Percentiles rank a stretch among this genome's conserved stretches.
phyloP scores from a whole-genome alignment of 1,284 basidiomycete species.

The Cronartium quercuum region DNA sequence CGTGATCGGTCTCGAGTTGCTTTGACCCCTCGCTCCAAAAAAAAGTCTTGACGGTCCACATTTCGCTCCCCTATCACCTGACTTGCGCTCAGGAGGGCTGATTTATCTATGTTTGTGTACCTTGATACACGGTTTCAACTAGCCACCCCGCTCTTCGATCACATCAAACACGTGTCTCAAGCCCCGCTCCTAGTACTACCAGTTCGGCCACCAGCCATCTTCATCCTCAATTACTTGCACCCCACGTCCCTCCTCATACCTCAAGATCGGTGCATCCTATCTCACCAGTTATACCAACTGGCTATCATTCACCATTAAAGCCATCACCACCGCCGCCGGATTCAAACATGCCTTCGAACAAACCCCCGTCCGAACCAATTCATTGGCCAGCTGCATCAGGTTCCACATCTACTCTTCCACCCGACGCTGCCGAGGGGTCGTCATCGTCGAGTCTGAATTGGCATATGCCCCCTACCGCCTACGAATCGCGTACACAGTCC shows the following conservation, averaged over 20 bases:
- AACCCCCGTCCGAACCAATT: not conserved
- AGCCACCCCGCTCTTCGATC: not conserved
- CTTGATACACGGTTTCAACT: not conserved
- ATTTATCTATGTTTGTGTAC: not conserved
- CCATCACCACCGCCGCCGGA: not conserved
- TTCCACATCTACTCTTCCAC: not conserved
- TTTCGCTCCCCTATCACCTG: not conserved
- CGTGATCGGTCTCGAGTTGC: too few species aligned
- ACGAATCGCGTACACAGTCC: not conserved
- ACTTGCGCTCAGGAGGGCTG: not conserved
- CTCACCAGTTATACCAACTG: not conserved
- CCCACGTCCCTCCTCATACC: too few species aligned
- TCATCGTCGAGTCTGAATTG: not conserved
- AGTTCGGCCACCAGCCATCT: not conserved
- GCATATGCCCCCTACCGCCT: not conserved
- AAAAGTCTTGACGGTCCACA: not conserved
- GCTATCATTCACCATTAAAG: not conserved
- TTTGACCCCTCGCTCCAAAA: not conserved
- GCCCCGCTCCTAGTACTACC: not conserved
- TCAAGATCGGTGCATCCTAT: too few species aligned
- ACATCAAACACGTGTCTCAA: not conserved
- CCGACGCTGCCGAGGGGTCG: not conserved
- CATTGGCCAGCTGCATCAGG: not conserved
- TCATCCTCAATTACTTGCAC: not conserved
- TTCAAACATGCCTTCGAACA: not conserved